phyloP scores from a whole-genome alignment of 345 rosid genomes.

The Bruguiera parviflora region DNA sequence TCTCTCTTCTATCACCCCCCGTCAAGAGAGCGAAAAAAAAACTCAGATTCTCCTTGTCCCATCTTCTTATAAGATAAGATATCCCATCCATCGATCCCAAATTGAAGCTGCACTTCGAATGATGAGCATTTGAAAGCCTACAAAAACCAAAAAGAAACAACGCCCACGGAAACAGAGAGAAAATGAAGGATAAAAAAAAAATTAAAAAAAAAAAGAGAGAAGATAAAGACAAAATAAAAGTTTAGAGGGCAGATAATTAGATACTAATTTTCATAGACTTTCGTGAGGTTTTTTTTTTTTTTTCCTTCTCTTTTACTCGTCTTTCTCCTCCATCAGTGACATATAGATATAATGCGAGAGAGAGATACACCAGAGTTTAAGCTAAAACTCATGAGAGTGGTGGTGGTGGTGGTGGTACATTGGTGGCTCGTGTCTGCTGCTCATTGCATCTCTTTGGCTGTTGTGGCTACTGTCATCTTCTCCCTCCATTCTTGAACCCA shows the following conservation, averaged over 20 bases:
- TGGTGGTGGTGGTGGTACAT: constrained; percentile 54
- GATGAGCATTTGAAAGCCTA: constrained; percentile 34
- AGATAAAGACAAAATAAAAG: constrained; percentile 5
- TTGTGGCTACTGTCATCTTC: constrained; percentile 49
- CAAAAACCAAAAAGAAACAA: constrained; percentile 23
- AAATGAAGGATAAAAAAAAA: not conserved
- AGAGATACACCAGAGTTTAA: constrained; percentile 7
- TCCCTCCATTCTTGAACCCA: constrained; percentile 63
- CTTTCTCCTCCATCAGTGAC: constrained; percentile 20
- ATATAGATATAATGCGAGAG: constrained; percentile 8
- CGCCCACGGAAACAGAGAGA: constrained; percentile 9
- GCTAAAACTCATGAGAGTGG: constrained; percentile 59
- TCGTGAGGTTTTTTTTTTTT: constrained; percentile 19
- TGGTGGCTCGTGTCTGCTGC: constrained; percentile 56
- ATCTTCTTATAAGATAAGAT: constrained; percentile 18
- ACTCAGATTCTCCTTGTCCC: constrained; percentile 56
- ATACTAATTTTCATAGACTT: constrained; percentile 24
- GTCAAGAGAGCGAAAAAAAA: constrained; percentile 22
- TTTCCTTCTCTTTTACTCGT: constrained; percentile 10
- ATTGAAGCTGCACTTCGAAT: constrained; percentile 39
- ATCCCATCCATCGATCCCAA: constrained; percentile 25
- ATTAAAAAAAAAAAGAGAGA: constrained; percentile 21
- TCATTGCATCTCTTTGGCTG: constrained; percentile 53
- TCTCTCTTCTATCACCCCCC: constrained; percentile 13
- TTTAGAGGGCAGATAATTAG: constrained; percentile 10